Conservation (phyloP, 2,329 filamentous ascomycete genomes). For the Beauveria sp. region DNA sequence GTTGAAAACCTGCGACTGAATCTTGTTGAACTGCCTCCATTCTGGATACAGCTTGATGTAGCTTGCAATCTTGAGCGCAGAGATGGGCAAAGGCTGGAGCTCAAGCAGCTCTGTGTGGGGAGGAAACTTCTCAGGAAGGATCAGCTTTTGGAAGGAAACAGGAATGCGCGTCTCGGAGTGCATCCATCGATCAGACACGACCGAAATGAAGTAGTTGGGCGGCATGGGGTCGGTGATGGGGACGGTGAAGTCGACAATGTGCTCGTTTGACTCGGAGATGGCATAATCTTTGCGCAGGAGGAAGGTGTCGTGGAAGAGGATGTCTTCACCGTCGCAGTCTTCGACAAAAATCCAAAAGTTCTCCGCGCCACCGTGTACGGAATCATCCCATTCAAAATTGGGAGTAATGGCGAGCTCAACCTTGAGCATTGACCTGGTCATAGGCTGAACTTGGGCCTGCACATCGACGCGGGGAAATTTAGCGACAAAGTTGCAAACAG, state of each 20-base stretch:
- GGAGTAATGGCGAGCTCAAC: constrained; percentile 87
- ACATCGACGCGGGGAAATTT: constrained; percentile 93
- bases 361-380: constrained; percentile 78
- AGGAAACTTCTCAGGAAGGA: constrained; percentile 91
- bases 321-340: constrained; percentile 93
- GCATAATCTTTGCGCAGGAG: constrained; percentile 86
- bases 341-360: constrained; percentile 97
- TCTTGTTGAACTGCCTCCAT: constrained; percentile 89
- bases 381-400: constrained; percentile 92
- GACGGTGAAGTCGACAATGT: constrained; percentile 92
- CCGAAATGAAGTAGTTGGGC: constrained; percentile 95
- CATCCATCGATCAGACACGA: constrained; percentile 97
- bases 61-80: constrained; percentile 79
- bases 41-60: constrained; percentile 74
- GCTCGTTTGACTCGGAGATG: constrained; percentile 77
- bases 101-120: constrained; percentile 88
- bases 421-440: constrained; percentile 87
- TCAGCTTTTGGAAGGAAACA: constrained; percentile 89
- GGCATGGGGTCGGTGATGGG: constrained; percentile 97
- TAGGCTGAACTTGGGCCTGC: constrained; percentile 86
- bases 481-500: constrained; percentile 76
- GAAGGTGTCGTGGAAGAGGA: constrained; percentile 92
- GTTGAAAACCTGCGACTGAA: constrained; percentile 96
- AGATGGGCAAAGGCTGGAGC: constrained; percentile 81
- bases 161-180: constrained; percentile 90